Percentiles rank a stretch among this genome's conserved stretches.
Conservation (phyloP, 2,329 filamentous ascomycete genomes). For the Epichloe aotearoae region DNA sequence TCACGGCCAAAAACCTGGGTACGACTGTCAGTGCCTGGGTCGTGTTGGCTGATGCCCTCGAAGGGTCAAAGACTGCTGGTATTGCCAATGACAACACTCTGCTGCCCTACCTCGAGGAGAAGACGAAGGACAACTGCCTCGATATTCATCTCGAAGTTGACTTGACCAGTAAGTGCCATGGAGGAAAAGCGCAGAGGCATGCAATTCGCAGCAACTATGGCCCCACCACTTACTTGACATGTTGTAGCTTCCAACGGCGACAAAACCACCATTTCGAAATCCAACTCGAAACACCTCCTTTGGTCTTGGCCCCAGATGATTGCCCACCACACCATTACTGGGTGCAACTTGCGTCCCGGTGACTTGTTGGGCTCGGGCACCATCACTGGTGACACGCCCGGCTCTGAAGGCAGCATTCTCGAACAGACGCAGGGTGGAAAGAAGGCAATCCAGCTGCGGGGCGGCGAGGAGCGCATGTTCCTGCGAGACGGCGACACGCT, state of each 20-base stretch:
- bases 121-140: constrained; percentile 22
- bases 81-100: constrained; percentile 22
- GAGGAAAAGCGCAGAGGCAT: not conserved
- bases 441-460: constrained; percentile 43
- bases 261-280: constrained; percentile 20
- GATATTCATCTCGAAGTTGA: constrained; percentile 26
- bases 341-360: constrained; percentile 60
- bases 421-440: constrained; percentile 63
- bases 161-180: constrained; percentile 22
- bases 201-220: not conserved
- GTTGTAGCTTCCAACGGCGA: constrained; percentile 18
- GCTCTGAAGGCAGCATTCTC: constrained; percentile 55
- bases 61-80: constrained; percentile 13
- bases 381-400: constrained; percentile 50
- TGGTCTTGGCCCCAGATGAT: constrained; percentile 81
- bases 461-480: constrained; percentile 56
- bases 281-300: constrained; percentile 37
- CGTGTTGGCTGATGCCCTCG: constrained; percentile 44
- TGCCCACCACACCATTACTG: constrained; percentile 65
- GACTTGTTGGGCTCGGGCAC: constrained; percentile 70
- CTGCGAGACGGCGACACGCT: constrained; percentile 63
- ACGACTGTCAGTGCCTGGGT: constrained; percentile 52
- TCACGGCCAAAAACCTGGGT: constrained; percentile 48
- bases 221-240: too few species aligned
- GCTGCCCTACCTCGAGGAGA: constrained; percentile 41